Evolutionary conservation across 208 protist species (phyloP).

Genomic region (Acanthamoeba divionensis): DNA sequence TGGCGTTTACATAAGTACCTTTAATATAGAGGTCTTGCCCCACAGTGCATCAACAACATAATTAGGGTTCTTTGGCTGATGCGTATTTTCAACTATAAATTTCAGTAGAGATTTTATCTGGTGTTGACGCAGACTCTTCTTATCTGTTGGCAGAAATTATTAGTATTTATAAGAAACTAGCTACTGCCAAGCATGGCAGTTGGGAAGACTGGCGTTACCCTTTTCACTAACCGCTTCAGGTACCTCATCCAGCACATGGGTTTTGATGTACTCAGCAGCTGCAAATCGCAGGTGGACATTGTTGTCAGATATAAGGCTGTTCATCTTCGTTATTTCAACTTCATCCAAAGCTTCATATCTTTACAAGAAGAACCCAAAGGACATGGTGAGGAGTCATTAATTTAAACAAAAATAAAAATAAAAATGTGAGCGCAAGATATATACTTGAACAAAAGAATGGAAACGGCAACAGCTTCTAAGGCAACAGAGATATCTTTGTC

Average conservation of each 20-base stretch:
- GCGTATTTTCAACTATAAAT: constrained; percentile 9
- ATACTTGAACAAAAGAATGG: neutral
- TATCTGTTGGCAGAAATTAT: too few species aligned
- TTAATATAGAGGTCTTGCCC: neutral
- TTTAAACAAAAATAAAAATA: neutral
- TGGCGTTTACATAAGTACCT: too few species aligned
- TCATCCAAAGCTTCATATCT: neutral
- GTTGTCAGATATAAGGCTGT: constrained; percentile 22
- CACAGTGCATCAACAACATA: constrained; percentile 47
- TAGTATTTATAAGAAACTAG: too few species aligned
- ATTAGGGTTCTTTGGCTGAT: constrained; percentile 47
- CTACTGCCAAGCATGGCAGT: too few species aligned
- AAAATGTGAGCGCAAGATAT: neutral
- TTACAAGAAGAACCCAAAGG: too few species aligned
- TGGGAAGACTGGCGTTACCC: too few species aligned
- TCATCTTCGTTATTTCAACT: neutral
- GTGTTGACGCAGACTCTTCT: neutral
- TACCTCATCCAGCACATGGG: neutral
- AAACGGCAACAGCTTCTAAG: neutral
- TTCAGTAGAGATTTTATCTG: constrained; percentile 1
- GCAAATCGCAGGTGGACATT: constrained; percentile 36
- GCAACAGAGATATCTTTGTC: neutral
- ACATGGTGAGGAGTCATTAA: neutral
- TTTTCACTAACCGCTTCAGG: neutral
- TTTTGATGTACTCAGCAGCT: constrained; percentile 18